These are phyloP conservation scores for Leccinum pachyderme DNA, from an alignment of 1,284 basidiomycete genomes.

Conservation along the genomic window DNA sequence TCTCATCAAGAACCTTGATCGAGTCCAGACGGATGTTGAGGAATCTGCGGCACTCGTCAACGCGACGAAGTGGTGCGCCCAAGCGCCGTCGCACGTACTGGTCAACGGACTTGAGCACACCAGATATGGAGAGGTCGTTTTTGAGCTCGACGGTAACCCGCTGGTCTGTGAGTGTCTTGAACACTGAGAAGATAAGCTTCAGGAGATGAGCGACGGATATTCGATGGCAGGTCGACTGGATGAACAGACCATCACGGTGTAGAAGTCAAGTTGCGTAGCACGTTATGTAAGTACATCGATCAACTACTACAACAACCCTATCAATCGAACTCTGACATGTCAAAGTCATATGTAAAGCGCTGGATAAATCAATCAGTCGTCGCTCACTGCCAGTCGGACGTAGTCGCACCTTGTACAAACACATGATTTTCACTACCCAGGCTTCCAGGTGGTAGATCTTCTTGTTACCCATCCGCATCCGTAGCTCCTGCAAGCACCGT, in stretches of 20 bases:
- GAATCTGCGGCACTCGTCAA: conserved; percentile 57
- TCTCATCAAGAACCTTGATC: conserved; percentile 91
- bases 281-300: conserved; percentile 1
- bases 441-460: conserved; percentile 96
- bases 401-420: conserved; percentile 62
- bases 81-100: conserved; percentile 59
- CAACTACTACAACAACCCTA: not conserved
- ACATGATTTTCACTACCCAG: conserved; percentile 88
- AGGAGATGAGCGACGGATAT: conserved; percentile 10
- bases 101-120: conserved; percentile 96
- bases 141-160: conserved; percentile 97
- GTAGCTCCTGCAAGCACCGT: conserved; percentile 63
- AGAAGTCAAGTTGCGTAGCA: not conserved
- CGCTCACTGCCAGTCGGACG: not conserved
- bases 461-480: conserved; percentile 88
- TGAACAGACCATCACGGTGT: conserved; percentile 23
- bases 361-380: conserved; percentile 25
- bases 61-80: not conserved
- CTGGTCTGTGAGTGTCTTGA: conserved; percentile 99
- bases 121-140: conserved; percentile 97
- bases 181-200: conserved; percentile 95
- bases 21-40: conserved; percentile 96
- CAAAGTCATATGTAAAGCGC: conserved; percentile 58
- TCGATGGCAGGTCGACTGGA: not conserved
- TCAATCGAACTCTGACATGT: conserved; percentile 60